A percentile compares a stretch with the other conserved stretches of the same genome.
Evolutionary conservation across 2,329 filamentous ascomycete genomes (phyloP).

Genomic region (Pseudogymnoascus sp.): DNA sequence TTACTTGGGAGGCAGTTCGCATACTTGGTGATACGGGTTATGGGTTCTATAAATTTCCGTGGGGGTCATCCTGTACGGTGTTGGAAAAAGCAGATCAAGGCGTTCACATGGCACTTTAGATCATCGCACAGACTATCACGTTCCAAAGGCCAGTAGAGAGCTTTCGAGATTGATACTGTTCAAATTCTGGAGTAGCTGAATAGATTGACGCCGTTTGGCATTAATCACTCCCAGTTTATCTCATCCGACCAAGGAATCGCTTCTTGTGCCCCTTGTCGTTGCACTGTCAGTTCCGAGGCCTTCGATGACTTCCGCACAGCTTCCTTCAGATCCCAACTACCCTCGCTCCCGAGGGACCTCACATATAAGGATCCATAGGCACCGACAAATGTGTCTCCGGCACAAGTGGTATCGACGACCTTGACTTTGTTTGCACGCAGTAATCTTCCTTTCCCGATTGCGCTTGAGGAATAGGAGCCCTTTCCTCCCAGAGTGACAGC

Average conservation of each 20-base stretch:
- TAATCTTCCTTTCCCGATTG: slow-evolving; percentile 37
- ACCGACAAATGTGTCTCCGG: slow-evolving; percentile 90
- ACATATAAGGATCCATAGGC: slow-evolving; percentile 72
- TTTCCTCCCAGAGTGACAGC: slow-evolving; percentile 77
- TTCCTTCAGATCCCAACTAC: slow-evolving; percentile 29
- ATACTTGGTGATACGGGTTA: background rate
- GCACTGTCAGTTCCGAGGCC: slow-evolving; percentile 57
- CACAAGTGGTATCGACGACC: slow-evolving; percentile 88
- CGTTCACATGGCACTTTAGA: background rate
- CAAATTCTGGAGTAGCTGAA: background rate
- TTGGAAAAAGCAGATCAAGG: background rate
- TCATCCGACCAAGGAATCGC: slow-evolving; percentile 59
- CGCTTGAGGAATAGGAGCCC: slow-evolving; percentile 61
- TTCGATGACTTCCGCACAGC: slow-evolving; percentile 53
- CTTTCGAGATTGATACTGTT: background rate
- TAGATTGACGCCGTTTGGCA: background rate
- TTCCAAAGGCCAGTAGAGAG: background rate
- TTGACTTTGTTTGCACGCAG: slow-evolving; percentile 59
- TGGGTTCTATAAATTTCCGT: background rate
- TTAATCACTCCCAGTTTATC: slow-evolving; percentile 21
- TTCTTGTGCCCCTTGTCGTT: slow-evolving; percentile 54
- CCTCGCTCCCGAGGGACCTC: slow-evolving; percentile 21
- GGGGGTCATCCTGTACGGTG: background rate
- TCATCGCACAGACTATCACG: background rate
- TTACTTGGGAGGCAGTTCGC: background rate